Evolutionary conservation across 768 basidiomycete species (phyloP).

Genomic region (Suillus hirtellus): DNA sequence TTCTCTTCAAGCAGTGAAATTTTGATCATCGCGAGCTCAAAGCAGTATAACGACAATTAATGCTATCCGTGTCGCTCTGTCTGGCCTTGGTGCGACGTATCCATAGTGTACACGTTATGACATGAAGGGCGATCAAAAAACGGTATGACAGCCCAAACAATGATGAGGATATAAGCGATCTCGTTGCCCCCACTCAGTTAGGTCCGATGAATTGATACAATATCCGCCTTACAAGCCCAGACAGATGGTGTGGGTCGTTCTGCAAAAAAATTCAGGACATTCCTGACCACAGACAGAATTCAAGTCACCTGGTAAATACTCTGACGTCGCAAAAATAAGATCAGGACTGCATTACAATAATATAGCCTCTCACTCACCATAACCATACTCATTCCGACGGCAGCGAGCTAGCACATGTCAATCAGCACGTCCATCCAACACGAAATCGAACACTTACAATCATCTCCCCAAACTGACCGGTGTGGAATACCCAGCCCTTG

Average conservation of each 20-base stretch:
- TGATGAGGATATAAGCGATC: neutral
- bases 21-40: neutral
- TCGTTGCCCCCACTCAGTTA: slow-evolving; percentile 44
- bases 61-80: neutral
- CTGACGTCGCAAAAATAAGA: slow-evolving; percentile 34
- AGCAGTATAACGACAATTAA: neutral
- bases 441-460: slow-evolving; percentile 43
- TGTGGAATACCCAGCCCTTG: slow-evolving; percentile 70
- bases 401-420: slow-evolving; percentile 47
- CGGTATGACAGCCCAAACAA: too few relatives aligned
- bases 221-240: slow-evolving; percentile 76
- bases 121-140: neutral
- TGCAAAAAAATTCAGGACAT: slow-evolving; percentile 19
- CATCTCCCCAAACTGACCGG: slow-evolving; percentile 68
- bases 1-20: neutral
- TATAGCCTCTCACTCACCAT: slow-evolving; percentile 52
- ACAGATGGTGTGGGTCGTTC: slow-evolving; percentile 79
- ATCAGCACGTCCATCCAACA: slow-evolving; percentile 13
- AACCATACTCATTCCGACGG: slow-evolving; percentile 88
- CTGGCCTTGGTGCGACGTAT: neutral
- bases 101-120: neutral
- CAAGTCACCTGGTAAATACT: slow-evolving; percentile 69
- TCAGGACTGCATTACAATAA: neutral
- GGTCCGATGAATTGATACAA: slow-evolving; percentile 90
- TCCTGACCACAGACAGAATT: neutral